phyloP scores from a whole-genome alignment of 768 basidiomycete species.

The Pulveroboletus sp. region DNA sequence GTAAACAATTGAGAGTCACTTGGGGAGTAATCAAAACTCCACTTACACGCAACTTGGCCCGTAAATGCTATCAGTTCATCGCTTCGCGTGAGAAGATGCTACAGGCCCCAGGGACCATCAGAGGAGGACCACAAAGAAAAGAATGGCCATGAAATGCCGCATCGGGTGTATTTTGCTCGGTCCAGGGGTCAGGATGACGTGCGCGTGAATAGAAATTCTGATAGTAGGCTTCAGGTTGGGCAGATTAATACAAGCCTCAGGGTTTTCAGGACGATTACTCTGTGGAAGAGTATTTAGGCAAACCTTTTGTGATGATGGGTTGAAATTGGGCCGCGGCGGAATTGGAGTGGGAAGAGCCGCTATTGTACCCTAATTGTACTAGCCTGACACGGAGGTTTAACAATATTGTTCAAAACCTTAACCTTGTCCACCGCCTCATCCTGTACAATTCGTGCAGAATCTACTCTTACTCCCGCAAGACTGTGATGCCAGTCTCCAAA shows the following conservation, averaged over 20 bases:
- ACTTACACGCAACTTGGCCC: not conserved
- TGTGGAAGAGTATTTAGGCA: not conserved
- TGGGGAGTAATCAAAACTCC: not conserved
- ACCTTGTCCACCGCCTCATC: no score
- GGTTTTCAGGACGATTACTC: not conserved
- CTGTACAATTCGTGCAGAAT: no score
- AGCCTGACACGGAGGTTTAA: no score
- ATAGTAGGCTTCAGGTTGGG: not conserved
- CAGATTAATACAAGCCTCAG: not conserved
- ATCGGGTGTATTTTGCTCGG: not conserved
- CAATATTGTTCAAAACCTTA: no score
- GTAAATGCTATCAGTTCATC: not conserved
- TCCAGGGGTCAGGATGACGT: not conserved
- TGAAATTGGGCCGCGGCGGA: not conserved
- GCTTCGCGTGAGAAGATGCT: slow-evolving; percentile 4
- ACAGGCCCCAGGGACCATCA: not conserved
- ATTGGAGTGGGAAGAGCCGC: not conserved
- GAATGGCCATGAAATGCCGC: not conserved
- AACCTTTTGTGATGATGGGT: not conserved
- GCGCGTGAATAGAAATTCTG: not conserved
- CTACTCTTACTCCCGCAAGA: no score
- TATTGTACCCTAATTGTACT: no score
- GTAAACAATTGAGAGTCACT: no score
- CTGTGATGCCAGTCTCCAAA: no score
- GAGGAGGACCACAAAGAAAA: not conserved